Base-by-base conservation (phyloP, 805 yeast species). In the Yarrowia bubula region DNA sequence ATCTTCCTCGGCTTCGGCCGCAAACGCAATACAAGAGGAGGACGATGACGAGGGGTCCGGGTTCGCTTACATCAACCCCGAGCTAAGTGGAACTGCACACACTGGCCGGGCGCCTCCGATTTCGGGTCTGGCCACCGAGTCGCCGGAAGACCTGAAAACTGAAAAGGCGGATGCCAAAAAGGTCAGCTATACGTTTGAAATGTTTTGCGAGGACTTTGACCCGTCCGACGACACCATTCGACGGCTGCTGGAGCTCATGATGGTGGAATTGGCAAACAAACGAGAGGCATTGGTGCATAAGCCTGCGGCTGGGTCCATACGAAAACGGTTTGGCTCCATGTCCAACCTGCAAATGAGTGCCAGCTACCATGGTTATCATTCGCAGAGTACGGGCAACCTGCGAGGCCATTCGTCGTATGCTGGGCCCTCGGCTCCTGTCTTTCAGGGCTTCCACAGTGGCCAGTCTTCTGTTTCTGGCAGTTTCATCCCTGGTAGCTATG, bases 181-280 rank as follows among this genome's bases (percentile, higher is more conserved):
- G 43, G 50, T 43, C 51, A 43, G 18, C 35, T 58, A 58, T 15
- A 58, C 64, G 22, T 58, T 58, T 22, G 64, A 58, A 35, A 58
- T 58, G 64, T 58, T 58, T 22, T 43, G 50, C 28, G 64, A 58
- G 18, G 64, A 58, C 43, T 58, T 58, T 44, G 64, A 58, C 43
- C 64, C 64, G 17, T 14, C 50, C 18, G 64, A 58, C 22, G 64
- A 58, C 17, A 58, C 64, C 32, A 58, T 58, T 8, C 32, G 64
- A n/a, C 64, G 64, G 2, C 51, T 58, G 35, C 7, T 58, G 3
- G 64, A 58, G 51, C 64, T 58, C 28, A 58, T 58, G 64, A 58
- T 58, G 64, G 64, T 58, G 22, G 64, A 58, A 37, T 35, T 44
- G 41, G 64, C 64, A n/a, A 58, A 58, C 43, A 58, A 58, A n/a